Conservation (phyloP, 2,329 filamentous ascomycete species). For the Ophiostoma angusticollis region DNA sequence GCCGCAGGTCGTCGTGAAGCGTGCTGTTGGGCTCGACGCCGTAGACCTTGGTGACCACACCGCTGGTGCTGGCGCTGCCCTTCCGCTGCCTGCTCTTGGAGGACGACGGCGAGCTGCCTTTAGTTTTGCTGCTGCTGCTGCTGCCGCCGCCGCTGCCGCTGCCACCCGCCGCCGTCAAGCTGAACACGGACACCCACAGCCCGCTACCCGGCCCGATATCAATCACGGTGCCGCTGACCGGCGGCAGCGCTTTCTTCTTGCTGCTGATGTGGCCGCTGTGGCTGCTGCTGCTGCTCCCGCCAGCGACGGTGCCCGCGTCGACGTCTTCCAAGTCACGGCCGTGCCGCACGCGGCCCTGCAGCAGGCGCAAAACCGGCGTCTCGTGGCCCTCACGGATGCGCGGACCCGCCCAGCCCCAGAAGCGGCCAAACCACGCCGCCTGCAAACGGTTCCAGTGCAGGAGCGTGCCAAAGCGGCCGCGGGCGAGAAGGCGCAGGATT, state of each 20-base stretch:
- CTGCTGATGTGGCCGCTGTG: no score
- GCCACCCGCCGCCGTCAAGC: neutral
- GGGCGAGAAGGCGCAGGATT: slow-evolving; percentile 28
- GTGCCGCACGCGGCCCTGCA: slow-evolving; percentile 33
- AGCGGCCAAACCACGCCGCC: slow-evolving; percentile 45
- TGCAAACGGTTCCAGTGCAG: slow-evolving; percentile 29
- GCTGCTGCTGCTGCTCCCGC: no score
- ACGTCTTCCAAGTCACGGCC: slow-evolving; percentile 24
- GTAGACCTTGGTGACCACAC: slow-evolving; percentile 35
- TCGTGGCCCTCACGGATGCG: slow-evolving; percentile 29
- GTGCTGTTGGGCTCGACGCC: slow-evolving; percentile 51
- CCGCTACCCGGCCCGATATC: slow-evolving; percentile 52
- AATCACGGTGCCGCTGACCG: slow-evolving; percentile 38
- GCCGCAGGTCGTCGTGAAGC: slow-evolving; percentile 35
- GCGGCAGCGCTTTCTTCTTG: slow-evolving; percentile 18
- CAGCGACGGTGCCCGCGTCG: no score
- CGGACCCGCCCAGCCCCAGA: slow-evolving; percentile 46
- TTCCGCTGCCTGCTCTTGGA: neutral
- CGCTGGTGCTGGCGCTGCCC: slow-evolving; percentile 3
- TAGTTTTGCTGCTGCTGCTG: no score
- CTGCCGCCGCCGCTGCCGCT: slow-evolving; percentile 1
- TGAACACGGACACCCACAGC: slow-evolving; percentile 45
- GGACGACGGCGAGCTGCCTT: neutral
- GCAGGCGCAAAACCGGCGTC: slow-evolving; percentile 36
- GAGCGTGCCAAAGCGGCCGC: slow-evolving; percentile 24